These are phyloP conservation scores for Hyaloscypha finlandica DNA, from an alignment of 495 filamentous ascomycete genomes.

Conservation along the genomic window DNA sequence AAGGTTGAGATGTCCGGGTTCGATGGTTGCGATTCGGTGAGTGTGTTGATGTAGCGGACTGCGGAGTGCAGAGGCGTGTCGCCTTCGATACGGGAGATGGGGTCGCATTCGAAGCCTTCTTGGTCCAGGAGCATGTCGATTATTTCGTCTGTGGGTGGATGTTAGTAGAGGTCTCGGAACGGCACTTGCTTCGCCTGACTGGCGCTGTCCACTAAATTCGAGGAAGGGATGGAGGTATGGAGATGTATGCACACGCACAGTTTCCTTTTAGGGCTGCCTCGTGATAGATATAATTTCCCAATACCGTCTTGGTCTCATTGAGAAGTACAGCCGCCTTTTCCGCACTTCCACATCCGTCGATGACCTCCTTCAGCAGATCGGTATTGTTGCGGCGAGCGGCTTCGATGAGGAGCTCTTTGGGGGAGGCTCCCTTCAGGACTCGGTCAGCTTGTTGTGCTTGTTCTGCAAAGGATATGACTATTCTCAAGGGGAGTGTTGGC, in stretches of 20 bases:
- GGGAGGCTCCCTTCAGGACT: slow-evolving; percentile 74
- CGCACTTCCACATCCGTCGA: slow-evolving; percentile 44
- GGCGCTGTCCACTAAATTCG: not conserved
- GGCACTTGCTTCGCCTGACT: not conserved
- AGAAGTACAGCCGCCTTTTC: slow-evolving; percentile 65
- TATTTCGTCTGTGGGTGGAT: slow-evolving; percentile 66
- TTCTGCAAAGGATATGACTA: not conserved
- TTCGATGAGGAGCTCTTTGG: slow-evolving; percentile 84
- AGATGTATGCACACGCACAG: slow-evolving; percentile 57
- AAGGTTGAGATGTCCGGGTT: slow-evolving; percentile 55
- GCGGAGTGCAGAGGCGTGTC: slow-evolving; percentile 92
- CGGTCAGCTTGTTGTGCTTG: not conserved
- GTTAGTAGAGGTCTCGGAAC: not conserved
- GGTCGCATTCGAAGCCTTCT: slow-evolving; percentile 92
- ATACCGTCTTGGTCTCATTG: slow-evolving; percentile 78
- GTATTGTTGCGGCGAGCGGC: slow-evolving; percentile 91
- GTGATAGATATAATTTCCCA: slow-evolving; percentile 88
- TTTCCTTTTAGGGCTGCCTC: slow-evolving; percentile 83
- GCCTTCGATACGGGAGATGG: slow-evolving; percentile 72
- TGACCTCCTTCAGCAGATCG: slow-evolving; percentile 67
- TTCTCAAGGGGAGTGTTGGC: not conserved
- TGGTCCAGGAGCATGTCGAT: slow-evolving; percentile 94
- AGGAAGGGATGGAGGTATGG: not conserved
- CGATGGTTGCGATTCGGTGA: slow-evolving; percentile 35
- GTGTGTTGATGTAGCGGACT: slow-evolving; percentile 77